Conservation (phyloP, 2,329 filamentous ascomycete genomes). For the Mariannaea sp. region DNA sequence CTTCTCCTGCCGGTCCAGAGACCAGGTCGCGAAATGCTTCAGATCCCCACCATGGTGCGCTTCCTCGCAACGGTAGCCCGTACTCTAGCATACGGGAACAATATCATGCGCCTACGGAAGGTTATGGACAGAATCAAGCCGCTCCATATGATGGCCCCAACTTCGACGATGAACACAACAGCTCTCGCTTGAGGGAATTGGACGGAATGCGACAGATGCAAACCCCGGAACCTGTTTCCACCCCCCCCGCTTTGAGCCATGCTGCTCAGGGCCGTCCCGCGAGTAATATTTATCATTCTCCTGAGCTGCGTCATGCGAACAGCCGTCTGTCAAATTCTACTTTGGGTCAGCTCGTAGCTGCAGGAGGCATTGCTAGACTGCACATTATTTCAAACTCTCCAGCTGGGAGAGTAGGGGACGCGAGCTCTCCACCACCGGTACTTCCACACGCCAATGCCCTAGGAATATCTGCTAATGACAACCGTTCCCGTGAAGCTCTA, state of each 20-base stretch:
- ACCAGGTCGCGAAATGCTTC: slow-evolving; percentile 55
- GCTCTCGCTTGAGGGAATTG: slow-evolving; percentile 53
- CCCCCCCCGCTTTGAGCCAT: slow-evolving; percentile 81
- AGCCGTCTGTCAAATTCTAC: slow-evolving; percentile 84
- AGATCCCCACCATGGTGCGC: slow-evolving; percentile 45
- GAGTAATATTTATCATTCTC: slow-evolving; percentile 71
- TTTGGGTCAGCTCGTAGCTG: slow-evolving; percentile 77
- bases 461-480: slow-evolving; percentile 59
- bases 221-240: slow-evolving; percentile 75
- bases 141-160: slow-evolving; percentile 58
- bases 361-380: slow-evolving; percentile 58
- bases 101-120: slow-evolving; percentile 44
- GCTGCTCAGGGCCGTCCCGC: slow-evolving; percentile 71
- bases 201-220: slow-evolving; percentile 60
- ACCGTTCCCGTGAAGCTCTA: slow-evolving; percentile 59
- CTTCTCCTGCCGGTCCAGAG: slow-evolving; percentile 42
- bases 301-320: slow-evolving; percentile 79
- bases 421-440: slow-evolving; percentile 53
- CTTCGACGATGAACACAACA: slow-evolving; percentile 59
- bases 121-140: slow-evolving; percentile 51
- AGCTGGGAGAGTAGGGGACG: slow-evolving; percentile 43
- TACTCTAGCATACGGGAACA: slow-evolving; percentile 42
- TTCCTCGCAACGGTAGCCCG: slow-evolving; percentile 32
- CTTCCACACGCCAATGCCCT: slow-evolving; percentile 54
- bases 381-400: slow-evolving; percentile 38